Base-by-base conservation (phyloP, 2,329 filamentous ascomycete genomes). In the Ophidiomyces ophidiicola region DNA sequence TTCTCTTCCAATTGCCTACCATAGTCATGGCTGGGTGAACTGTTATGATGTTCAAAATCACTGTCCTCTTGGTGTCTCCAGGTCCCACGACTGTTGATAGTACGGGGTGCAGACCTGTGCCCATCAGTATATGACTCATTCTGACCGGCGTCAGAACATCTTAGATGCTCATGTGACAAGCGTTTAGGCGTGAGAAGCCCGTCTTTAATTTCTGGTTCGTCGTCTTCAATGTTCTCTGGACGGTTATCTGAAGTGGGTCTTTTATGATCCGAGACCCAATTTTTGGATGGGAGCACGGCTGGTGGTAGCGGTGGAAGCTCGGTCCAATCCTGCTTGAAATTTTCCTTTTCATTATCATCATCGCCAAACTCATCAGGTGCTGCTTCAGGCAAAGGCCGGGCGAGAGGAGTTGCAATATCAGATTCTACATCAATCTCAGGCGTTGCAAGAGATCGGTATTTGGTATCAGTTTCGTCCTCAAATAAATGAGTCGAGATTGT, bases 371-470 rank as follows among this genome's bases (percentile, higher is more conserved):
- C 21, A 19, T 4, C 15, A 20, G 8, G 14, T 21, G 29, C 7
- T n/a, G 18, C 19, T 44, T 64, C 61, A 15, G 58, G 58, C n/a
- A 64, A 46, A 24, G 71, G 69, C 40, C 64, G 60, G 4, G 67
- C 71, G 38, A 74, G 61, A 19, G 71, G 71, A 12, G 71, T 75
- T 11, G 70, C 63, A 52, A 73, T 62, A 46, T 72, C 72, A 1
- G 71, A 74, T 11, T 66, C 66, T 50, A 64, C 71, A 44, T 72
- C 70, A 7, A 52, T 43, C 18, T 65, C 61, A 19, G 54, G 47
- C 15, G 54, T 51, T 8, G 50, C 32, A 44, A 51, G 51, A 53
- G 43, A 51, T 46, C 56, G 48, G 15, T 50, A 50, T 43, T 59
- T 56, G 14, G 54, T 55, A 33, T 62, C 62, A 41, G 59, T 56